Evolutionary conservation across 768 basidiomycete genomes (phyloP).

Genomic region (Phallus indusiatus): DNA sequence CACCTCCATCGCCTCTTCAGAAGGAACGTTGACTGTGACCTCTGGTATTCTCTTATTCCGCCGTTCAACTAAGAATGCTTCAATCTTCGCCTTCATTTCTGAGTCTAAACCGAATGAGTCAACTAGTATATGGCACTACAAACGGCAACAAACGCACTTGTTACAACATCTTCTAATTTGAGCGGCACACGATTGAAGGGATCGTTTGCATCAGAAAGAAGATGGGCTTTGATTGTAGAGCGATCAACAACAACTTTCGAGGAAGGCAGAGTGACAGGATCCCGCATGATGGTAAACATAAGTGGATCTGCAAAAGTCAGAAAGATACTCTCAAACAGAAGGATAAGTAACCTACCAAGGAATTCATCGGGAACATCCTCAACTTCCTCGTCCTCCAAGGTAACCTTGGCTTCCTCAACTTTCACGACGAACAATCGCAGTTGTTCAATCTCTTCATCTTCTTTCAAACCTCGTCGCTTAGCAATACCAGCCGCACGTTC

Average conservation of each 20-base stretch:
- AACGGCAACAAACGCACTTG: constrained; percentile 41
- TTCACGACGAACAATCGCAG: constrained; percentile 62
- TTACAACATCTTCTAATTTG: constrained; percentile 65
- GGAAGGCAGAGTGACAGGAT: constrained; percentile 85
- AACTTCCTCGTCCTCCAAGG: constrained; percentile 80
- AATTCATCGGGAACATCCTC: constrained; percentile 95
- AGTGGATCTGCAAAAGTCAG: constrained; percentile 54
- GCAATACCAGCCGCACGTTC: constrained; percentile 66
- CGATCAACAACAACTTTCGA: constrained; percentile 76
- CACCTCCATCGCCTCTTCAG: constrained; percentile 21
- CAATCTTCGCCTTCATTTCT: constrained; percentile 68
- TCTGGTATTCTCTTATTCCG: constrained; percentile 26
- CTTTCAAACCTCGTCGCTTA: constrained; percentile 54
- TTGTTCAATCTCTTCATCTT: constrained; percentile 63
- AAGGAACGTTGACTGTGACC: constrained; percentile 12
- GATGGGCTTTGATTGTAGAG: constrained; percentile 88
- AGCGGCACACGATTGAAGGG: constrained; percentile 92
- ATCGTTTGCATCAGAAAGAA: constrained; percentile 85
- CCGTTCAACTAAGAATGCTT: constrained; percentile 56
- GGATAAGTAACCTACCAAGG: constrained; percentile 48
- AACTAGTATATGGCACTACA: not conserved
- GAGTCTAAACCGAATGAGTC: constrained; percentile 34
- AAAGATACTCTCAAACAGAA: constrained; percentile 38
- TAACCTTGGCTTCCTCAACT: constrained; percentile 77
- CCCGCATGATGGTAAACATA: constrained; percentile 88